phyloP scores from a whole-genome alignment of 2,329 filamentous ascomycete species.

The Fusarium protoensiforme region DNA sequence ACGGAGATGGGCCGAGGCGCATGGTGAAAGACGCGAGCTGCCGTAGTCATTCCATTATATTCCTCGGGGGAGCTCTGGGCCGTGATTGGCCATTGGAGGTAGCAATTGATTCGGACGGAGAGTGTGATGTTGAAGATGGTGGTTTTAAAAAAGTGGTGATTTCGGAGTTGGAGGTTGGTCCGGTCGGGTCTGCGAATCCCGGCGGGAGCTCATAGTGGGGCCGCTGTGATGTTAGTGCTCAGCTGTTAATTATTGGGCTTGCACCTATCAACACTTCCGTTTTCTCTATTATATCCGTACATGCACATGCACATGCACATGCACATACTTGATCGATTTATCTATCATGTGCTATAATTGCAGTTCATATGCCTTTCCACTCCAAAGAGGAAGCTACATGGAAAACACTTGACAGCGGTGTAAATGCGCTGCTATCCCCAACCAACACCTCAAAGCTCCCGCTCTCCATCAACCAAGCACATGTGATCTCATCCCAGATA shows the following conservation, averaged over 20 bases:
- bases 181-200: conserved; percentile 18
- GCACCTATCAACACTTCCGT: too few species aligned
- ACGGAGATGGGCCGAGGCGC: conserved; percentile 51
- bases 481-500: conserved; percentile 76
- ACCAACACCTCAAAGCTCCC: conserved; percentile 74
- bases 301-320: too few species aligned
- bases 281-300: too few species aligned
- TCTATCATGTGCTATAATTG: not conserved
- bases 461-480: conserved; percentile 73
- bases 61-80: conserved; percentile 22
- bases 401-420: not conserved
- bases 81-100: conserved; percentile 27
- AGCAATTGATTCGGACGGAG: not conserved
- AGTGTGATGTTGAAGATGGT: not conserved
- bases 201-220: conserved; percentile 12
- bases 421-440: conserved; percentile 61
- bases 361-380: not conserved
- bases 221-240: not conserved
- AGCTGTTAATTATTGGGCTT: too few species aligned
- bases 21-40: conserved; percentile 49
- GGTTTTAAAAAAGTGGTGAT: conserved; percentile 20
- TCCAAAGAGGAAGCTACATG: not conserved
- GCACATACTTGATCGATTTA: too few species aligned
- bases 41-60: conserved; percentile 51
- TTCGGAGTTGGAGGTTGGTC: conserved; percentile 22